phyloP scores from a whole-genome alignment of 2,329 filamentous ascomycete genomes.

The Penicillium italicum region DNA sequence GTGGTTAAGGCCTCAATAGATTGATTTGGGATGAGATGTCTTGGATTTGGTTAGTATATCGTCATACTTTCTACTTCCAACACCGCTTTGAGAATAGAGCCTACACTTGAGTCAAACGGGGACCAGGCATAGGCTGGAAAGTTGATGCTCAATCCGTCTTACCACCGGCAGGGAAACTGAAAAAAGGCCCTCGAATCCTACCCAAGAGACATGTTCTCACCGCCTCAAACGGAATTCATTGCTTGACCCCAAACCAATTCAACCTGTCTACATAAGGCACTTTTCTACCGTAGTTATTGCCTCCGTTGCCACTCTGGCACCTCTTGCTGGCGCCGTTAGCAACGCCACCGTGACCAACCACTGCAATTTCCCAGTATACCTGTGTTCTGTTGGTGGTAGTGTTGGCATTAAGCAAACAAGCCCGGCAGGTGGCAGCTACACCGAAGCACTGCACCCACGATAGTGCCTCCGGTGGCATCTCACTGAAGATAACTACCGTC shows the following conservation, averaged over 20 bases:
- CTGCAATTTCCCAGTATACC: slow-evolving; percentile 37
- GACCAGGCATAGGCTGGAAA: not conserved
- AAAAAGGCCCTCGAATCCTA: slow-evolving; percentile 1
- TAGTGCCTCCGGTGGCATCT: slow-evolving; percentile 39
- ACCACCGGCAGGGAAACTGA: slow-evolving; percentile 2
- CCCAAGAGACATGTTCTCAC: not conserved
- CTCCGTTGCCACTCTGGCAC: slow-evolving; percentile 32
- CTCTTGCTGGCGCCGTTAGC: slow-evolving; percentile 35
- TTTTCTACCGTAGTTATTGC: slow-evolving; percentile 29
- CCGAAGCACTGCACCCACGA: slow-evolving; percentile 36
- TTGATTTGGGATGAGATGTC: slow-evolving; percentile 1
- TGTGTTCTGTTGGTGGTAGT: slow-evolving; percentile 38
- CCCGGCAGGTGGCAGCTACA: slow-evolving; percentile 32
- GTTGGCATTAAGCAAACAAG: slow-evolving; percentile 32
- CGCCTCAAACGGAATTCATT: not conserved
- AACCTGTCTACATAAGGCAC: slow-evolving; percentile 26
- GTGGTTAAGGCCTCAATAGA: not conserved
- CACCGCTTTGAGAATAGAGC: not conserved
- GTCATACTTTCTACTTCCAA: not conserved
- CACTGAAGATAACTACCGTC: slow-evolving; percentile 42
- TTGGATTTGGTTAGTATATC: not conserved
- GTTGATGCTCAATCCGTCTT: not conserved
- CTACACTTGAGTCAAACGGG: not conserved
- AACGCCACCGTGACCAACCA: slow-evolving; percentile 41
- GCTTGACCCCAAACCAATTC: slow-evolving; percentile 5